Conservation (phyloP, 805 yeast species). For the Lachancea fermentati region DNA sequence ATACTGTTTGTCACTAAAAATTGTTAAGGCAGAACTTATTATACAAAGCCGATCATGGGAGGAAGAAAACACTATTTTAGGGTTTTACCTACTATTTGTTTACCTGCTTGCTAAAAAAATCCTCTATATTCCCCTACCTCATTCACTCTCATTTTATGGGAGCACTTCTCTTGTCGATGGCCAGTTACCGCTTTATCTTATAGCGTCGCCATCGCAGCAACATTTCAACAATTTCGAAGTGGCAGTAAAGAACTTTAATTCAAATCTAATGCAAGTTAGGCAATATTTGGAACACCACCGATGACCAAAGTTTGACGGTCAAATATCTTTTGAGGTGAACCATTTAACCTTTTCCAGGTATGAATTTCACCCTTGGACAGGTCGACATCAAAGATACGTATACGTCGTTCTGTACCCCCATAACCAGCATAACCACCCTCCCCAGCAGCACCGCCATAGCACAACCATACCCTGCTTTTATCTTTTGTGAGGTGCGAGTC, state of each 20-base stretch:
- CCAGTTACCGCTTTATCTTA: constrained; percentile 19
- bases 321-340: constrained; percentile 40
- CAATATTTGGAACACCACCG: constrained; percentile 37
- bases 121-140: constrained; percentile 20
- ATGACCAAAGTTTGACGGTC: constrained; percentile 49
- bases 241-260: constrained; percentile 21
- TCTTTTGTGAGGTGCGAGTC: constrained; percentile 27
- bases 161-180: constrained; percentile 24
- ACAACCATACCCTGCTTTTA: constrained; percentile 59
- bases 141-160: constrained; percentile 22
- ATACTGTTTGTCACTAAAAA: not conserved
- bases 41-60: constrained; percentile 9
- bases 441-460: constrained; percentile 92
- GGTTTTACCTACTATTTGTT: constrained; percentile 25
- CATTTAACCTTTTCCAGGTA: constrained; percentile 72
- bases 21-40: constrained; percentile 4
- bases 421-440: constrained; percentile 97
- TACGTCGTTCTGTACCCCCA: constrained; percentile 76
- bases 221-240: constrained; percentile 11
- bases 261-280: constrained; percentile 22
- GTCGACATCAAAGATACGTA: constrained; percentile 68
- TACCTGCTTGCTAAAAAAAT: constrained; percentile 18
- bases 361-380: constrained; percentile 36
- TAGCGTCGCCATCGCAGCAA: constrained; percentile 13
- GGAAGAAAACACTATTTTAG: constrained; percentile 21